Evolutionary conservation across 1,139 yeast genomes (phyloP).

Genomic region (Yamadazyma aaseri): DNA sequence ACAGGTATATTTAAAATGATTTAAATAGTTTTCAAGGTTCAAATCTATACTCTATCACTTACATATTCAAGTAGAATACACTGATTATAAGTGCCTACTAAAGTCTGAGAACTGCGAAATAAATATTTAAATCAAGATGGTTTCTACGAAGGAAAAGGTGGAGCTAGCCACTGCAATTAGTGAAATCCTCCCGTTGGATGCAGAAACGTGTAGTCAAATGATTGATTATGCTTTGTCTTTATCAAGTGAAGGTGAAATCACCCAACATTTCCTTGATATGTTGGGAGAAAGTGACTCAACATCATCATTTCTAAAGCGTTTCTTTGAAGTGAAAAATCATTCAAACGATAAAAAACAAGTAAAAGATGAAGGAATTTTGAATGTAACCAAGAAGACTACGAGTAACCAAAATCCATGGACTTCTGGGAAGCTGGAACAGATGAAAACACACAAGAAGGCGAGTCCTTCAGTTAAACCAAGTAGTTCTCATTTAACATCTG

Average conservation of each 20-base stretch:
- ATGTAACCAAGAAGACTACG: too few relatives aligned
- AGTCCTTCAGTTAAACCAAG: neutral
- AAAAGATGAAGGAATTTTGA: neutral
- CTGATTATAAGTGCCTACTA: too few relatives aligned
- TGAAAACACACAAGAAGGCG: constrained; percentile 8
- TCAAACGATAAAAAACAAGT: constrained; percentile 8
- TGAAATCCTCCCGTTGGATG: constrained; percentile 44
- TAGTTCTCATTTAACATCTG: constrained; percentile 9
- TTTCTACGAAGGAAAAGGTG: constrained; percentile 13
- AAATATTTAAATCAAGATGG: constrained; percentile 7
- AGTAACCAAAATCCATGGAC: neutral
- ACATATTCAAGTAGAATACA: too few relatives aligned
- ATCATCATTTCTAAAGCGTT: constrained; percentile 35
- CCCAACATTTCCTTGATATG: constrained; percentile 49
- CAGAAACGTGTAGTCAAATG: constrained; percentile 34
- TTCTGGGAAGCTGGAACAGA: constrained; percentile 1
- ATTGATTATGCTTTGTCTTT: constrained; percentile 47
- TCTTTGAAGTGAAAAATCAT: constrained; percentile 18
- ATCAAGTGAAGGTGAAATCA: constrained; percentile 40
- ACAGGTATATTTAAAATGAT: too few relatives aligned
- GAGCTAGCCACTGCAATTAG: constrained; percentile 12
- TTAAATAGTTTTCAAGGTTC: too few relatives aligned
- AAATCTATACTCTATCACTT: too few relatives aligned
- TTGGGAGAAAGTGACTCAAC: constrained; percentile 54
- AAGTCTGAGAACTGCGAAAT: too few relatives aligned